Percentiles rank a stretch among this genome's conserved stretches.
These are phyloP conservation scores for Chrysoporthe austroafricana DNA, from an alignment of 2,329 filamentous ascomycete species.

Conservation along the genomic window DNA sequence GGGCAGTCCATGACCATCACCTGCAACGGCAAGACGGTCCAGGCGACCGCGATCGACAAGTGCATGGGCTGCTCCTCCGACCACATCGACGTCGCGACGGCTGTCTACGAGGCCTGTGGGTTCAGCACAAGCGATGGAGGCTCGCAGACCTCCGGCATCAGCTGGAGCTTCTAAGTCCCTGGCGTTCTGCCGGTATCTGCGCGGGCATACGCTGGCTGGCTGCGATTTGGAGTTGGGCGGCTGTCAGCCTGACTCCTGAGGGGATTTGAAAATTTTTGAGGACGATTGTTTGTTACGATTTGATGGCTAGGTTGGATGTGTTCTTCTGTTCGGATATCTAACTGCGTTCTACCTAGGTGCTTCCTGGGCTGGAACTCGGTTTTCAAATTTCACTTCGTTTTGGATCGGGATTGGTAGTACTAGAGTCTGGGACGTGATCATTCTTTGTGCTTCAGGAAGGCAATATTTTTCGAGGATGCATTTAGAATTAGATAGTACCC, in stretches of 20 bases:
- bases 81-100: conserved; percentile 21
- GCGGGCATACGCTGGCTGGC: neutral
- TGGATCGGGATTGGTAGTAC: neutral
- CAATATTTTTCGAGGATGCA: neutral
- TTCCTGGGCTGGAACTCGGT: neutral
- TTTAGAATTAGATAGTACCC: neutral
- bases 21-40: conserved; percentile 34
- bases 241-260: no score
- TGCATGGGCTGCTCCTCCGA: conserved; percentile 20
- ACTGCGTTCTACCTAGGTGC: neutral
- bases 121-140: neutral
- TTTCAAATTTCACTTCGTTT: neutral
- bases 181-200: neutral
- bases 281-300: neutral
- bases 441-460: neutral
- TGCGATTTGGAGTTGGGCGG: no score
- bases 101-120: conserved; percentile 18
- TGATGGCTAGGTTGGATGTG: neutral
- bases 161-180: conserved; percentile 6
- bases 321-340: neutral
- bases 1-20: conserved; percentile 17
- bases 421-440: neutral
- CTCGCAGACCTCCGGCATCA: conserved; percentile 3
- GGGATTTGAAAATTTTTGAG: neutral
- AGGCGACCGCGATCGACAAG: conserved; percentile 29